Evolutionary conservation across 441 rosid genomes (phyloP), one percentile per base, ranked within the genome.

Genomic region (Manihot esculenta): DNA sequence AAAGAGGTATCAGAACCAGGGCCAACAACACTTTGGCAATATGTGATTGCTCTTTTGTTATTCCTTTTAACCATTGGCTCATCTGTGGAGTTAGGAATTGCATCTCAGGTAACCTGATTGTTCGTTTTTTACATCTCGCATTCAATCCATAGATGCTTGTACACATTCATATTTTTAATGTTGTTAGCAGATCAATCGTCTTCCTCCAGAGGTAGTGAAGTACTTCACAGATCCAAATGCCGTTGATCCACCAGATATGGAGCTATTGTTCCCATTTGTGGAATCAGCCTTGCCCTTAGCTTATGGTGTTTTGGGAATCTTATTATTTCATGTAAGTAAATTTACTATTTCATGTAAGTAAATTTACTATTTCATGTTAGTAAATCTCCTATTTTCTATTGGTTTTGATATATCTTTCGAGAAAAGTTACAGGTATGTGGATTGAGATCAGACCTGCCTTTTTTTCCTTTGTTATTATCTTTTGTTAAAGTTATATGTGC

Each of bases 11-110:
- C 98, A 3, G 98, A 94, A 80, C 99, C 99, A 30, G 94, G 88
- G 79, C 93, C 97, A 41, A 94, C 99, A 62, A 88, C 99, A 38
- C 94, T 94, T 53, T 94, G 99, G 98, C 99, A 94, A 83, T 94
- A 94, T 78, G 97, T 92, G 78, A 92, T 94, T 77, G 93, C 96
- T 53, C 60, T 94, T 14, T 74, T 94, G 81, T 77, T 94, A 49
- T 92, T 94, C 84, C 86, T 94, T 53, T 77, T 94, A 74, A 92
- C 99, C 27, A 82, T 90, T 51, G 99, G 98, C 68, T 90, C 98
- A 53, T 85, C 98, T 48, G 94, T 94, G 68, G 99, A 92, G 83
- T 76, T 94, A 67, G 99, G 97, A 69, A 90, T 94, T 82, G 92
- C 98, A 77, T 94, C 98, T 76, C 98, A 90, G 93, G 99, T 90